Evolutionary conservation across 306 rosid genomes (phyloP).

Genomic region (Malus sieversii): DNA sequence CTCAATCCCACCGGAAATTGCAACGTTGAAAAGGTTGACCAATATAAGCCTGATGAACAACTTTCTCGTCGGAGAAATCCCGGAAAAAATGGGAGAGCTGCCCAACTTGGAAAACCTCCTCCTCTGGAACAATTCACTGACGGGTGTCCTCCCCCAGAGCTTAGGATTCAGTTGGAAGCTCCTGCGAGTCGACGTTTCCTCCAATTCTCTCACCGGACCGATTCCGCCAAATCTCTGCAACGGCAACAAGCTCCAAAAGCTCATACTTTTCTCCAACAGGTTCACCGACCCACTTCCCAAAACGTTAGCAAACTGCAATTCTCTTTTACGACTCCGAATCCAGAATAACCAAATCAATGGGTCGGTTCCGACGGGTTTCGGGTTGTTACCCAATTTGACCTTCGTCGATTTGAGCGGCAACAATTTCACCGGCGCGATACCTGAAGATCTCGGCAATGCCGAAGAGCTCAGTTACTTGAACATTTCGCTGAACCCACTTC

Average conservation of each 20-base stretch:
- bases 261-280: constrained; percentile 57
- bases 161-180: constrained; percentile 56
- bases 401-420: constrained; percentile 71
- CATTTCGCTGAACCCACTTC: constrained; percentile 60
- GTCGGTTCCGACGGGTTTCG: constrained; percentile 58
- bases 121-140: constrained; percentile 75
- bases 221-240: constrained; percentile 52
- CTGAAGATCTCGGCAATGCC: constrained; percentile 59
- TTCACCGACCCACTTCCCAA: constrained; percentile 35
- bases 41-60: constrained; percentile 50
- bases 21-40: constrained; percentile 31
- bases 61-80: constrained; percentile 61
- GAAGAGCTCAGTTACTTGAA: constrained; percentile 44
- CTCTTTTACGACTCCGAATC: constrained; percentile 54
- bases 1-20: constrained; percentile 45
- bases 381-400: constrained; percentile 46
- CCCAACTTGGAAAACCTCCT: constrained; percentile 45
- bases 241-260: constrained; percentile 49
- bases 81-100: constrained; percentile 53
- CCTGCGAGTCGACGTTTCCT: constrained; percentile 50
- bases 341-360: constrained; percentile 67
- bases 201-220: constrained; percentile 77
- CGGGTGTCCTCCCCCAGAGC: constrained; percentile 55
- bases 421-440: constrained; percentile 56
- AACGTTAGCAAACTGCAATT: constrained; percentile 46